These are phyloP conservation scores for Oehlia diaphana DNA, from an alignment of 192 early-diverging fungal genomes.

Conservation along the genomic window DNA sequence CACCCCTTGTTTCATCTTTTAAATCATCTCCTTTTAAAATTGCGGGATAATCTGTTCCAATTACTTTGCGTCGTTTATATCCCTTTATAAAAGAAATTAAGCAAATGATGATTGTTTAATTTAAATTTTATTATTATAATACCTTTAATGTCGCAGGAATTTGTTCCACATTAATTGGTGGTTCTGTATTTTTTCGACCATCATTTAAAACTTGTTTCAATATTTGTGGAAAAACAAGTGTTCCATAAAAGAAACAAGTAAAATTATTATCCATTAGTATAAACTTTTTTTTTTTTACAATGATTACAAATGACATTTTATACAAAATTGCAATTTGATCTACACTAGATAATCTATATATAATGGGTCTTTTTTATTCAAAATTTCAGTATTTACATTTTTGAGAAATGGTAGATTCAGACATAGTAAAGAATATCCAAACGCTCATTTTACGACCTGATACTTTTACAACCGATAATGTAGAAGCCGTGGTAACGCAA, in stretches of 20 bases:
- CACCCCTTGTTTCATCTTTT: background rate
- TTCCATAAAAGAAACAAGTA: slow-evolving; percentile 20
- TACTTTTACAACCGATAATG: slow-evolving; percentile 59
- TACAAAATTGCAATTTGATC: too few species aligned
- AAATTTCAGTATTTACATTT: too few species aligned
- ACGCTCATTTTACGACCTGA: slow-evolving; percentile 62
- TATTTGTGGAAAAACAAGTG: background rate
- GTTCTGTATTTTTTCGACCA: background rate
- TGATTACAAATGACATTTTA: too few species aligned
- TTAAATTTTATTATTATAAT: background rate
- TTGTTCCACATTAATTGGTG: background rate
- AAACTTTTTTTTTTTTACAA: too few species aligned
- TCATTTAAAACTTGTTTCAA: background rate
- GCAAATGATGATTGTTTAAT: background rate
- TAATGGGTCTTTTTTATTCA: too few species aligned
- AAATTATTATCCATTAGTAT: background rate
- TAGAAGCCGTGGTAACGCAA: slow-evolving; percentile 55
- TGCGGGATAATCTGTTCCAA: background rate
- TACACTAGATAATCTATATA: too few species aligned
- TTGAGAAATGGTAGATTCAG: background rate
- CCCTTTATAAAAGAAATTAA: background rate
- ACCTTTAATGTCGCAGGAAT: slow-evolving; percentile 15
- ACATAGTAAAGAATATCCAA: slow-evolving; percentile 58
- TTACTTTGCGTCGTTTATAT: slow-evolving; percentile 16
- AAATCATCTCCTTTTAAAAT: slow-evolving; percentile 2